These are phyloP conservation scores for Mycena floridula DNA, from an alignment of 768 basidiomycete genomes.

Conservation along the genomic window DNA sequence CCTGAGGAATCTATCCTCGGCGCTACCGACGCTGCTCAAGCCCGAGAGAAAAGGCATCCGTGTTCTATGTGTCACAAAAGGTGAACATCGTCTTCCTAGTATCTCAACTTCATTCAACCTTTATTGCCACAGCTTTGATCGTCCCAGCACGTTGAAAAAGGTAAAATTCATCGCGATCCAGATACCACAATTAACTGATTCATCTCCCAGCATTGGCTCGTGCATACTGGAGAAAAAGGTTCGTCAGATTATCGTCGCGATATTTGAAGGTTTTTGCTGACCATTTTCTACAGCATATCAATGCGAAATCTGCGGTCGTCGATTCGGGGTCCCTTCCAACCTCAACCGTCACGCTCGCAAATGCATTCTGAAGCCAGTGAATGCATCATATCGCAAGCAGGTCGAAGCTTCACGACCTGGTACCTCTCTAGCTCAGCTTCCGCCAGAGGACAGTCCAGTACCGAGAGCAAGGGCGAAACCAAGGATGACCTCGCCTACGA, in stretches of 20 bases:
- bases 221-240: conserved; percentile 85
- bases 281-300: conserved; percentile 49
- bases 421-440: background rate
- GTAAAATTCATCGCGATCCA: conserved; percentile 30
- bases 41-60: conserved; percentile 65
- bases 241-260: conserved; percentile 18
- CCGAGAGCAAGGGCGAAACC: background rate
- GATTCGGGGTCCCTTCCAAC: conserved; percentile 78
- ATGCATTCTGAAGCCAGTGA: conserved; percentile 60
- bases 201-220: conserved; percentile 58
- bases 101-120: conserved; percentile 1
- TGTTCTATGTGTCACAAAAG: conserved; percentile 85
- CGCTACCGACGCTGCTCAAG: conserved; percentile 1
- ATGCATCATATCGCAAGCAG: conserved; percentile 14
- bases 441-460: background rate
- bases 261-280: too few species aligned
- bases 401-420: background rate
- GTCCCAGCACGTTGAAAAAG: conserved; percentile 72
- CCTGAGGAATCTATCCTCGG: background rate
- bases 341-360: conserved; percentile 70
- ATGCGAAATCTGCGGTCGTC: conserved; percentile 75
- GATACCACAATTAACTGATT: too few species aligned
- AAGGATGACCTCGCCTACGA: conserved; percentile 20
- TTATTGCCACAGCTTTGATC: conserved; percentile 36
- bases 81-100: conserved; percentile 25